Evolutionary conservation across 805 yeast genomes (phyloP).

Genomic region (Danielozyma ontarioensis): DNA sequence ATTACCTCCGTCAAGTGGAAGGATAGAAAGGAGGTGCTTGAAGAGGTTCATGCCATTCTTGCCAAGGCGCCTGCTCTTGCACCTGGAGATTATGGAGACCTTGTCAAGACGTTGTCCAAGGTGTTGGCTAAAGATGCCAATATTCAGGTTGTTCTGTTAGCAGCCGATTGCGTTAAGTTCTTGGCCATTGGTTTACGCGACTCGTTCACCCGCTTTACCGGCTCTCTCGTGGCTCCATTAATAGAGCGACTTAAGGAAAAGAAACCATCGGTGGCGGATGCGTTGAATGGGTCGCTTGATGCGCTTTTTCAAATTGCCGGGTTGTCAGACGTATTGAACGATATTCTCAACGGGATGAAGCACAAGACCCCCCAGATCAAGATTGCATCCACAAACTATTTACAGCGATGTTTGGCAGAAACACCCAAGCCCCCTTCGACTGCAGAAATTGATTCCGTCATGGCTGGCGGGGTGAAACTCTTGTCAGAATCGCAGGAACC

Average conservation of each 20-base stretch:
- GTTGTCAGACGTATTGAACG: slow-evolving; percentile 53
- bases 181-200: slow-evolving; percentile 63
- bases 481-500: slow-evolving; percentile 81
- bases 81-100: slow-evolving; percentile 58
- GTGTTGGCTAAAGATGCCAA: slow-evolving; percentile 79
- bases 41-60: slow-evolving; percentile 48
- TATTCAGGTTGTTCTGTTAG: slow-evolving; percentile 74
- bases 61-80: slow-evolving; percentile 51
- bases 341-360: slow-evolving; percentile 51
- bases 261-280: slow-evolving; percentile 70
- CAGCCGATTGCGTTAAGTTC: slow-evolving; percentile 59
- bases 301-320: slow-evolving; percentile 52
- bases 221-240: slow-evolving; percentile 51
- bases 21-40: slow-evolving; percentile 82
- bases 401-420: slow-evolving; percentile 56
- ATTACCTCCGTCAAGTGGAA: slow-evolving; percentile 77
- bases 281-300: slow-evolving; percentile 62
- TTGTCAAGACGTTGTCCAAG: slow-evolving; percentile 62
- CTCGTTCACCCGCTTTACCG: slow-evolving; percentile 50
- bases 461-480: slow-evolving; percentile 54
- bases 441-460: slow-evolving; percentile 52
- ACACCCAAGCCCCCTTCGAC: slow-evolving; percentile 45
- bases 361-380: slow-evolving; percentile 84
- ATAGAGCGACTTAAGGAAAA: slow-evolving; percentile 86
- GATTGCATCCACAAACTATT: slow-evolving; percentile 60